These are phyloP conservation scores for Leptographium flavum DNA, from an alignment of 2,329 filamentous ascomycete species.

Conservation along the genomic window DNA sequence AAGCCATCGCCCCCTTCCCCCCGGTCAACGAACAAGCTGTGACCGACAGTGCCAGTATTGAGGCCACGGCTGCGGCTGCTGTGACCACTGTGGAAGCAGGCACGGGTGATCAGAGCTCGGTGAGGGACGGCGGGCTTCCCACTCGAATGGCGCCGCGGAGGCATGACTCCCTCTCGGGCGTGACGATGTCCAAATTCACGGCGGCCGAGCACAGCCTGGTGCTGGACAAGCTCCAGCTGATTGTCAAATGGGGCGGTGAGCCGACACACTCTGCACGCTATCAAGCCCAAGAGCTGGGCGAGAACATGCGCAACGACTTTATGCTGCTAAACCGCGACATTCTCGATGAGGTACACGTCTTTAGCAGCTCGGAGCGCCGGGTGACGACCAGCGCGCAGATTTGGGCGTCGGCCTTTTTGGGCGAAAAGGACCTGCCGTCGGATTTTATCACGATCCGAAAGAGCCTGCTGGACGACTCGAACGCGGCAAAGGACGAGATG, in stretches of 20 bases:
- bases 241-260: conserved; percentile 98
- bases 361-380: conserved; percentile 86
- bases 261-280: conserved; percentile 95
- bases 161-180: conserved; percentile 75
- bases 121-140: conserved; percentile 11
- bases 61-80: neutral
- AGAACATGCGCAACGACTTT: conserved; percentile 92
- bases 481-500: conserved; percentile 97
- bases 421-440: conserved; percentile 68
- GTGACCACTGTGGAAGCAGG: neutral
- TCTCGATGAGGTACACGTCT: conserved; percentile 84
- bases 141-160: conserved; percentile 40
- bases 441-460: conserved; percentile 87
- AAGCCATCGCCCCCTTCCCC: conserved; percentile 24
- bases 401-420: conserved; percentile 79
- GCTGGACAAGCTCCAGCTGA: conserved; percentile 88
- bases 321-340: conserved; percentile 85
- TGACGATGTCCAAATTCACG: conserved; percentile 87
- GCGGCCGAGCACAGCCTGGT: conserved; percentile 87
- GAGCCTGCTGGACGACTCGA: conserved; percentile 90
- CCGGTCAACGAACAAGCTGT: conserved; percentile 20
- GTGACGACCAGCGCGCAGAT: conserved; percentile 96
- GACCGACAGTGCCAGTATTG: conserved; percentile 10
- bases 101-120: conserved; percentile 9
- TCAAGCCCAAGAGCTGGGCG: conserved; percentile 85